Base-by-base conservation (phyloP, 2,329 filamentous ascomycete genomes). In the Stagonosporopsis cucurbitacearum region DNA sequence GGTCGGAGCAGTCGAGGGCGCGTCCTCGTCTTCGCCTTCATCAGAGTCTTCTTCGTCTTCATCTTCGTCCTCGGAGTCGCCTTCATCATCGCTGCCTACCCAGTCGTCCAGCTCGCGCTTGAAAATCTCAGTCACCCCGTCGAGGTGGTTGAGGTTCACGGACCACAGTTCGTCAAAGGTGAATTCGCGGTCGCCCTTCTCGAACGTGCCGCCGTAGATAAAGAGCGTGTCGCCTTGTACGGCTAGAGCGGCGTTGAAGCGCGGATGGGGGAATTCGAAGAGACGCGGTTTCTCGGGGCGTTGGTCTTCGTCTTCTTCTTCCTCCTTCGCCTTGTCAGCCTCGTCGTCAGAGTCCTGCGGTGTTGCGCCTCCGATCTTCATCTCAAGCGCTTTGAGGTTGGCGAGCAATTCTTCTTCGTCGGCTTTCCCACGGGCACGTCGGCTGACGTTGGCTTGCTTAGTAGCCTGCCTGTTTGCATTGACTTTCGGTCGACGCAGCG, bases 81-180 rank as follows among this genome's bases (percentile, higher is more conserved):
- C 75, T 64, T 79, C 78, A 40, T 77, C 77, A 13, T 80, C 78
- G 53, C 75, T 77, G 51, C 75, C 77, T 47, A 89, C 87, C 92
- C 93, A 97, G 73, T 96, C 92, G 69, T 92, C 86, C 64, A 93
- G 87, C 65, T 96, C 90, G 49, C 91, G 84, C 73, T 83, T 90
- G 79, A 94, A 98, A 43, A 98, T 85, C 76, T 97, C 90, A 73
- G 92, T 94, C 62, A 95, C 94, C 3, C 95, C 95, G 65, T 98
- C 92, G 58, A 99, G 82, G 76, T 96, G 97, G 57, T 89, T 93
- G n/a, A 99, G 81, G 69, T 99, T 92, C 57, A 98, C 87, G 2
- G 92, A 88, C 77, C 96, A 96, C 76, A 99, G 82, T 68, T 99
- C 95, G 66, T 97, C 93, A 75, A 98, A 96, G 0, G 93, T 98